These are phyloP conservation scores for Sungouiella blattae DNA, from an alignment of 805 yeast species.

Conservation along the genomic window DNA sequence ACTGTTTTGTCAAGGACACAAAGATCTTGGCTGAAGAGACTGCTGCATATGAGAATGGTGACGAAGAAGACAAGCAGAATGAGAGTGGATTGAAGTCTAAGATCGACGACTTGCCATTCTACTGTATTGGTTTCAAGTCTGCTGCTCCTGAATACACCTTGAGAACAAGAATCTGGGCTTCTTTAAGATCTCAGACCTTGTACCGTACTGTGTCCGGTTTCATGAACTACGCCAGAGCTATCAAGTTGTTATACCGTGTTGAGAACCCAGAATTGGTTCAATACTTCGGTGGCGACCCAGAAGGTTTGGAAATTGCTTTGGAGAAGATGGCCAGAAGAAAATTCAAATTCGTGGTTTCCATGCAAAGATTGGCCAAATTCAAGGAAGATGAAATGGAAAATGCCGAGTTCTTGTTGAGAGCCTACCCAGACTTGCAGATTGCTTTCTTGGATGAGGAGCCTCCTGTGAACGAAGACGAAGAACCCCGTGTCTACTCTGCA, in stretches of 20 bases:
- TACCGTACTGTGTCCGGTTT: conserved; percentile 47
- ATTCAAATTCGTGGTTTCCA: conserved; percentile 60
- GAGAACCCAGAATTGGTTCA: conserved; percentile 69
- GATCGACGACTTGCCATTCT: conserved; percentile 55
- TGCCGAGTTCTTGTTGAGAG: conserved; percentile 56
- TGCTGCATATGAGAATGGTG: conserved; percentile 68
- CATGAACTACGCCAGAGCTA: conserved; percentile 47
- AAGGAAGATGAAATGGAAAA: conserved; percentile 55
- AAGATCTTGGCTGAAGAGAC: conserved; percentile 58
- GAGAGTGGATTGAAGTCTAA: conserved; percentile 74
- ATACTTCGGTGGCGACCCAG: conserved; percentile 98
- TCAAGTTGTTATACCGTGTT: conserved; percentile 43
- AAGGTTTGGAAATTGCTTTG: conserved; percentile 90
- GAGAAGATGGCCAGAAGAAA: conserved; percentile 67
- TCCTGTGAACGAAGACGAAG: conserved; percentile 47
- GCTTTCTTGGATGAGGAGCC: conserved; percentile 61
- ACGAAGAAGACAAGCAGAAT: conserved; percentile 36
- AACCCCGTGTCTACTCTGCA: conserved; percentile 53
- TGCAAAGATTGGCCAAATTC: conserved; percentile 58
- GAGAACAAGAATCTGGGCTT: conserved; percentile 47
- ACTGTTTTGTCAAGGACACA: conserved; percentile 54
- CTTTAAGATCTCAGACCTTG: conserved; percentile 45
- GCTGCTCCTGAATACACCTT: conserved; percentile 47
- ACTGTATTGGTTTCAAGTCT: conserved; percentile 45
- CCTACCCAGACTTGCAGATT: conserved; percentile 66